Percentiles rank a stretch among this genome's conserved stretches.
phyloP scores from a whole-genome alignment of 1,139 yeast genomes.

The Yamadazyma siamensis region DNA sequence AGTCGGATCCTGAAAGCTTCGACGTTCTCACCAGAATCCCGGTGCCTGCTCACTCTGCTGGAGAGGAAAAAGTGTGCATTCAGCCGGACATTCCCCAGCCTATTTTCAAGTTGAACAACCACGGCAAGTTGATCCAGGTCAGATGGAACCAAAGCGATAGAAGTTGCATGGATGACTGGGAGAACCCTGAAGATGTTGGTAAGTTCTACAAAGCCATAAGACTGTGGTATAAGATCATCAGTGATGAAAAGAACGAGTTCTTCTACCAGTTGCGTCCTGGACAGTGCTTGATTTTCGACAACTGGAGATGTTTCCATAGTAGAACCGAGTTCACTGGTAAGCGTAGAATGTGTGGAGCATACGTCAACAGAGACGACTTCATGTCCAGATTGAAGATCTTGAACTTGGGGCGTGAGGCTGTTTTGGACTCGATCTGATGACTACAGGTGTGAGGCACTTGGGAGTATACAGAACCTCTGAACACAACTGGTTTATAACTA shows the following conservation, averaged over 20 bases:
- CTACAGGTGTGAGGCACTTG: too few species aligned
- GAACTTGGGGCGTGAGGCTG: constrained; percentile 50
- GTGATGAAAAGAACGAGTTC: constrained; percentile 50
- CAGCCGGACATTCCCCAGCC: constrained; percentile 63
- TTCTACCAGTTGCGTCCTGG: constrained; percentile 64
- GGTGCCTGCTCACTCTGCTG: constrained; percentile 76
- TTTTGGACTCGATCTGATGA: constrained; percentile 32
- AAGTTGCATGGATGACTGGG: constrained; percentile 61
- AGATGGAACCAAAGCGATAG: constrained; percentile 79
- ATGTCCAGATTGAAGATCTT: constrained; percentile 52
- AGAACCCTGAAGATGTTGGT: constrained; percentile 50
- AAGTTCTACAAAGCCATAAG: constrained; percentile 59
- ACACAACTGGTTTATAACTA: too few species aligned
- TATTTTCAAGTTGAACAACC: constrained; percentile 53
- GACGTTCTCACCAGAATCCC: constrained; percentile 50
- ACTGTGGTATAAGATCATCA: constrained; percentile 55
- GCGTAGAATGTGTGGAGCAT: constrained; percentile 77
- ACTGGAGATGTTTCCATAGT: constrained; percentile 76
- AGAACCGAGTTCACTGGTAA: constrained; percentile 68
- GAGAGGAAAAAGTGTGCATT: constrained; percentile 65
- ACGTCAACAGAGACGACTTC: constrained; percentile 68
- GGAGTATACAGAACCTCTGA: too few species aligned
- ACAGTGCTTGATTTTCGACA: constrained; percentile 66
- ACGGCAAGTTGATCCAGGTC: constrained; percentile 59
- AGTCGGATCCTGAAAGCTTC: constrained; percentile 51